Conservation (phyloP, 108 stramenopile genomes). For the Phaeodactylum tricornutum region DNA sequence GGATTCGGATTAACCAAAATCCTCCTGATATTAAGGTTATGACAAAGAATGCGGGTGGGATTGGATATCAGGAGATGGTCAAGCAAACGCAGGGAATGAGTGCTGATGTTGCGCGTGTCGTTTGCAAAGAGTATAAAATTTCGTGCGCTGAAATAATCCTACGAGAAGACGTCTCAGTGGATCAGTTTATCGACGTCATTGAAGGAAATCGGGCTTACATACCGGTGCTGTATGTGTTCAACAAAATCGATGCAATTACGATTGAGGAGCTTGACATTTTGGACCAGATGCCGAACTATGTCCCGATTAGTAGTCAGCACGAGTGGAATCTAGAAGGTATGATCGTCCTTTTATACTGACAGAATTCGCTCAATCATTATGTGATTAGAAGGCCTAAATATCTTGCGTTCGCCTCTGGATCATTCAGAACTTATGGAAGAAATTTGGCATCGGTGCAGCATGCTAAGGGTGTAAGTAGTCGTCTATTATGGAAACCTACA, state of each 20-base stretch:
- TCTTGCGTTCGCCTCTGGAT: neutral
- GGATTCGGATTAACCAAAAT: slow-evolving; percentile 94
- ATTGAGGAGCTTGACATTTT: slow-evolving; percentile 98
- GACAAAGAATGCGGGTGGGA: slow-evolving; percentile 92
- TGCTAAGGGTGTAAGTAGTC: neutral
- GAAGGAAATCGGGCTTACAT: slow-evolving; percentile 84
- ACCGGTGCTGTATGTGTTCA: slow-evolving; percentile 85
- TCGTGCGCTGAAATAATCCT: slow-evolving; percentile 86
- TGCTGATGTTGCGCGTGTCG: slow-evolving; percentile 70
- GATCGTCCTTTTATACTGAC: neutral
- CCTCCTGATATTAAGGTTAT: slow-evolving; percentile 88
- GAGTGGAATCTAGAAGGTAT: slow-evolving; percentile 93
- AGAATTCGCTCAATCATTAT: neutral
- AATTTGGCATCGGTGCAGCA: slow-evolving; percentile 83
- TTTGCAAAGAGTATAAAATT: slow-evolving; percentile 91
- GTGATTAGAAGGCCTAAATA: neutral
- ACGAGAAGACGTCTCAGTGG: slow-evolving; percentile 88
- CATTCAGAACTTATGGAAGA: slow-evolving; percentile 84
- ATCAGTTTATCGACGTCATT: slow-evolving; percentile 93
- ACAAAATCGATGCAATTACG: slow-evolving; percentile 79
- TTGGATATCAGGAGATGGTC: slow-evolving; percentile 88
- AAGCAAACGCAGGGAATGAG: slow-evolving; percentile 78
- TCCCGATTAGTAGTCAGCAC: slow-evolving; percentile 87
- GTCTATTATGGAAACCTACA: too few relatives aligned
- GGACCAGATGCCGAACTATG: slow-evolving; percentile 96